Evolutionary conservation across 2,329 filamentous ascomycete species (phyloP), one percentile per base, ranked within the genome.

Genomic region (Stromatinia cepivora): DNA sequence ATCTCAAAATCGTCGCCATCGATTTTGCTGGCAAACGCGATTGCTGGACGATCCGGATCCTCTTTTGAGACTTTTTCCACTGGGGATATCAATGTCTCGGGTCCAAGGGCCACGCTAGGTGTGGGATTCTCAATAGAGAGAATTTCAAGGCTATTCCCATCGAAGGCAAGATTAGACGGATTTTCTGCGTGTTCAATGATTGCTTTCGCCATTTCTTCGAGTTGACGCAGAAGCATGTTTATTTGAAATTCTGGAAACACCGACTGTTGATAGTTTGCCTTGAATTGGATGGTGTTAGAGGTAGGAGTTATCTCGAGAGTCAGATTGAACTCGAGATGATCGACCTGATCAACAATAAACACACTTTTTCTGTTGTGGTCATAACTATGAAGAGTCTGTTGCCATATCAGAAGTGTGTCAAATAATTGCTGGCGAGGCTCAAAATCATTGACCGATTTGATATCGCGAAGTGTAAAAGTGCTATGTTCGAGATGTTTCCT

Each of bases 361-460:
- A 94, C 81, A 2, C 77, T 48, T 4, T 79, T 74, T 1, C 72
- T 70, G 72, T 75, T 74, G 74, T 81, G 76, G 4, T 76, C 72
- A n/a, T 76, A 72, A 3, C 73, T 71, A 39, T 81, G 79, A 1
- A 90, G 81, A 0, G 89, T 91, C 76, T 97, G 90, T 75, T 97
- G 94, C 83, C 94, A 97, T 0, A 94, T 89, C 75, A 97, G 90
- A 0, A 97, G 81, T 0, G 89, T 85, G 73, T 97, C 92, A 73
- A 94, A 97, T 0, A 97, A 79, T 1, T 80, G 80, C 52, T 87
- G 83, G 0, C 84, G 82, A 0, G 87, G 82, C 39, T 83, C 80
- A 0, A 90, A 71, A 0, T 84, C 85, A 4, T 84, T 86, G 1
- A 85, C 79, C 73, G 85, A 87, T 75, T 88, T 90, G 72, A 97